These are phyloP conservation scores for Fistulinella prunicolor DNA, from an alignment of 768 basidiomycete species.

Conservation along the genomic window DNA sequence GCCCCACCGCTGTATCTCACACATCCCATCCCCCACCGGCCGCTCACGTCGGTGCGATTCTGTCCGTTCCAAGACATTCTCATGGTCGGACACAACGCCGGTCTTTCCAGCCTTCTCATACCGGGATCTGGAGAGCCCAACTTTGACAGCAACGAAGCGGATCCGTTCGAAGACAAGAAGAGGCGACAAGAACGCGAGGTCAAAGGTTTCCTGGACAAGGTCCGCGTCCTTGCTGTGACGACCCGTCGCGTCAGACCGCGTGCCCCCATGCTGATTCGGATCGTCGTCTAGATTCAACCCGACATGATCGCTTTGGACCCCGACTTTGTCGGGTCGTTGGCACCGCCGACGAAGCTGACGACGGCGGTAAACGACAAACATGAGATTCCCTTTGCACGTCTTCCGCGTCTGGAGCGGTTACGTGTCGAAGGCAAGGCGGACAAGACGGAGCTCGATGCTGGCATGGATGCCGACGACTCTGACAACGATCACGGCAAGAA, in stretches of 20 bases:
- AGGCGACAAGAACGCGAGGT: slow-evolving; percentile 88
- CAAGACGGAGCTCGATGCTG: slow-evolving; percentile 49
- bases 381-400: slow-evolving; percentile 62
- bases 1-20: slow-evolving; percentile 86
- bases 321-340: slow-evolving; percentile 69
- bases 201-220: slow-evolving; percentile 86
- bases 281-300: slow-evolving; percentile 65
- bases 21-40: slow-evolving; percentile 76
- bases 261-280: too few relatives aligned
- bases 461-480: slow-evolving; percentile 36
- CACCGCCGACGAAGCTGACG: slow-evolving; percentile 57
- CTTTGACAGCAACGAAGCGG: slow-evolving; percentile 90
- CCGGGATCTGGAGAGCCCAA: slow-evolving; percentile 94
- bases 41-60: slow-evolving; percentile 76
- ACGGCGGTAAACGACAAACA: slow-evolving; percentile 43
- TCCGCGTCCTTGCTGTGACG: slow-evolving; percentile 25
- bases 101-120: slow-evolving; percentile 82
- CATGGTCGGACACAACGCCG: slow-evolving; percentile 71
- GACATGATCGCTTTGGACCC: slow-evolving; percentile 88
- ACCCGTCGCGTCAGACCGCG: too few relatives aligned
- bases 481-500: slow-evolving; percentile 32
- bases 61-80: slow-evolving; percentile 87
- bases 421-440: slow-evolving; percentile 73
- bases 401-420: slow-evolving; percentile 64
- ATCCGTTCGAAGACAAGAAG: slow-evolving; percentile 88